Base-by-base conservation (phyloP, 805 yeast genomes). In the Suhomyces vadensis region DNA sequence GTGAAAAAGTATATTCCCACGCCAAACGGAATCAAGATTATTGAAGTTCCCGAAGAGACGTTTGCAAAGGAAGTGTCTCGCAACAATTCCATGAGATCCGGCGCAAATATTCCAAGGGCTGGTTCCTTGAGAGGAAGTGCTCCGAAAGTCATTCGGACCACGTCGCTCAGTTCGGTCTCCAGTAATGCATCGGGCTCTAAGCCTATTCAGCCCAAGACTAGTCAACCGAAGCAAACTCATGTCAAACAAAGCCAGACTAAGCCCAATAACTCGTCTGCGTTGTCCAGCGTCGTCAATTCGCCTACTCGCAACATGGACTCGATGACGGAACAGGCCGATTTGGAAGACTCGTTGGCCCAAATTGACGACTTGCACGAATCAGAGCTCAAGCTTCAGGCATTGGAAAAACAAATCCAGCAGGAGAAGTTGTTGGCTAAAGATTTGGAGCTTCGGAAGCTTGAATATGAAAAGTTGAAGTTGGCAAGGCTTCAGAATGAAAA, bases 1-100 rank as follows among this genome's bases (percentile, higher is more conserved):
- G 76, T 84, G 7, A 83, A 82, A 51, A 83, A 79, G 50, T 85
- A 85, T 64, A 74, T 85, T 37, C 92, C 94, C 2, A 83, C 89
- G 1, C 82, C 87, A 3, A 74, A 79, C 53, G 94, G 94, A 10
- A 71, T 85, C 43, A 77, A 82, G 39, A 73, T 83, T 7, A 69
- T 85, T 4, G 91, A 85, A 52, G 90, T 85, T 3, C 87, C 89
- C 0, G 74, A 67, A 44, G 75, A 73, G 9, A 54, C 60, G 29
- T 57, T 65, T 45, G 58, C 67, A 39, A 57, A 63, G 46, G 74
- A 71, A 43, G 58, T 72, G 11, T 67, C 70, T 1, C 54, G 76
- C 39, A 59, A 61, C 41, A 72, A 72, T 50, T 68, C 74, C 9
- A 61, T 71, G 46, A 60, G 75, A 31, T 56, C 67, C 8, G 67